Conservation (phyloP, 148 eudicot species). For the Diospyros lotus region DNA sequence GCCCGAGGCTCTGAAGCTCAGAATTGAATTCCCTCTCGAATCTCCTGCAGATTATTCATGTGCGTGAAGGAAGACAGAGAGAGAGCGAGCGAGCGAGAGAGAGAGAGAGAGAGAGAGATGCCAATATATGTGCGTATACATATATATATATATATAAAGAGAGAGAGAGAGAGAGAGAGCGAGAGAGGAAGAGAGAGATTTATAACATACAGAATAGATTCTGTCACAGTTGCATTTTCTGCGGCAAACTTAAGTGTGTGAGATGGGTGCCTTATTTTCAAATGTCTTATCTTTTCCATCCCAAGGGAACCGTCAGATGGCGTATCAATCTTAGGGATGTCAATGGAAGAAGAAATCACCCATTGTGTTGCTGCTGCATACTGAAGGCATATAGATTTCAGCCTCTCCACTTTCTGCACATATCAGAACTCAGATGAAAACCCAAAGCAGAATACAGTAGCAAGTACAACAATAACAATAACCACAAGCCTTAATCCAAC, state of each 20-base stretch:
- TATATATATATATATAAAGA: no score
- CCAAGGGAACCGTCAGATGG: constrained; percentile 26
- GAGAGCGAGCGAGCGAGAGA: constrained; percentile 4
- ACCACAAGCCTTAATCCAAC: no score
- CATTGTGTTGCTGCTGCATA: constrained; percentile 82
- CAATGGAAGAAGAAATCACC: constrained; percentile 67
- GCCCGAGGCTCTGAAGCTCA: constrained; percentile 81
- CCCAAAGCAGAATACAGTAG: background rate
- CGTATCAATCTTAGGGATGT: constrained; percentile 31
- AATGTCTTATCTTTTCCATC: constrained; percentile 29
- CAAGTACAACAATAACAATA: no score
- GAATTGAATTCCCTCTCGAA: constrained; percentile 81
- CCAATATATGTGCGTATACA: background rate
- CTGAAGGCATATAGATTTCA: constrained; percentile 81
- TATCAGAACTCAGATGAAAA: constrained; percentile 13
- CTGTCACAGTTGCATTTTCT: constrained; percentile 51
- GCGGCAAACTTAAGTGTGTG: constrained; percentile 38
- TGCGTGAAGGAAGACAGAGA: background rate
- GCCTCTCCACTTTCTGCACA: constrained; percentile 84
- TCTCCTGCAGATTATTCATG: constrained; percentile 53
- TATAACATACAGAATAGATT: constrained; percentile 59
- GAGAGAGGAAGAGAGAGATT: constrained; percentile 8
- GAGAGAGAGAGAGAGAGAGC: constrained; percentile 10
- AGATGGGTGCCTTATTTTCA: constrained; percentile 39
- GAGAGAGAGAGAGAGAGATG: constrained; percentile 8